Conservation (phyloP, 1,284 basidiomycete genomes). For the Marasmius tenuissimus region DNA sequence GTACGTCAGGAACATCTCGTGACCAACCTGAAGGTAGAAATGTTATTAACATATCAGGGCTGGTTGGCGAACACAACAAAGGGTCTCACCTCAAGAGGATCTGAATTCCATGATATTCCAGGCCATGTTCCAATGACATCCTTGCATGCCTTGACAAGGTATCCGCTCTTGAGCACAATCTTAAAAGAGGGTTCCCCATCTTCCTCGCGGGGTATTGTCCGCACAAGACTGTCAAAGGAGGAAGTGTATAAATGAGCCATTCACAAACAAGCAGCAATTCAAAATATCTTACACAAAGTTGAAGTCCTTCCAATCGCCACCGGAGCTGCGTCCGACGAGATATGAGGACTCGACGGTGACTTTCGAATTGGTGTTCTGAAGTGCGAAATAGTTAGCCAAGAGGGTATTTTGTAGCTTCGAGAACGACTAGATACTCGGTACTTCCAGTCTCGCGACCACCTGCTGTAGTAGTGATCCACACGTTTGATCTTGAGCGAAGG, state of each 20-base stretch:
- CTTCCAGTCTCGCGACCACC: constrained; percentile 55
- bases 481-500: constrained; percentile 55
- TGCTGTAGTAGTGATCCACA: constrained; percentile 56
- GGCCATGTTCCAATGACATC: constrained; percentile 52
- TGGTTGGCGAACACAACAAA: neutral
- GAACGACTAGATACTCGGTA: constrained; percentile 34
- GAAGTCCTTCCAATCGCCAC: constrained; percentile 55
- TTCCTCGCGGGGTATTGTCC: constrained; percentile 40
- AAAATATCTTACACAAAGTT: constrained; percentile 44
- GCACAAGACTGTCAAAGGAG: constrained; percentile 38
- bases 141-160: constrained; percentile 52
- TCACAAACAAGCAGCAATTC: neutral
- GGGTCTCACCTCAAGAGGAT: constrained; percentile 45
- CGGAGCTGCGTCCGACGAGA: constrained; percentile 32
- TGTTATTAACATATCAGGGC: neutral
- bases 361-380: constrained; percentile 48
- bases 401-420: too few relatives aligned
- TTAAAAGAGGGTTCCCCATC: constrained; percentile 43
- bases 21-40: constrained; percentile 40
- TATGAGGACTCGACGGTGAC: constrained; percentile 45
- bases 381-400: too few relatives aligned
- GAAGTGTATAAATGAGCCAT: neutral
- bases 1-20: constrained; percentile 54
- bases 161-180: constrained; percentile 55
- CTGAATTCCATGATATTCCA: constrained; percentile 56